phyloP scores from a whole-genome alignment of 345 rosid species.

The Moricandia arvensis region DNA sequence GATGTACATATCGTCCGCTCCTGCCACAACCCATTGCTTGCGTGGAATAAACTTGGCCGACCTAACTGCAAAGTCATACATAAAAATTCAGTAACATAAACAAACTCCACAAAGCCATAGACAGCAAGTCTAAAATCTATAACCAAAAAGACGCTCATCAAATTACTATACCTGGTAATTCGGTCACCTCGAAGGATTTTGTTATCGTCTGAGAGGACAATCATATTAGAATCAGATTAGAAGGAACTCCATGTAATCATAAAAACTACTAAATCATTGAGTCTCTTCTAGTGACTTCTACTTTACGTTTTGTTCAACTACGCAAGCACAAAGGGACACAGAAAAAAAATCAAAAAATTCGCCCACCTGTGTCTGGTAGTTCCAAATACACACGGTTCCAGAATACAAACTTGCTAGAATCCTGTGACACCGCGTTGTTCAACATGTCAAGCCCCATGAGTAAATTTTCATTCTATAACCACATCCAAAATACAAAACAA shows the following conservation, averaged over 20 bases:
- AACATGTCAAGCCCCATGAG: neutral
- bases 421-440: slow-evolving; percentile 38
- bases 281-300: neutral
- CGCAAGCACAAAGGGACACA: neutral
- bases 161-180: slow-evolving; percentile 21
- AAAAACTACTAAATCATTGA: neutral
- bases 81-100: no score
- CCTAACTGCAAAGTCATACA: no score
- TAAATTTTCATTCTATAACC: no score
- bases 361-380: slow-evolving; percentile 87
- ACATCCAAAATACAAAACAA: no score
- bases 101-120: no score
- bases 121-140: no score
- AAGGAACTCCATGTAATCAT: neutral
- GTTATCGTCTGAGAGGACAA: slow-evolving; percentile 38
- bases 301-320: no score
- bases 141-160: no score
- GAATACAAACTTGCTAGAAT: slow-evolving; percentile 64
- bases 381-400: slow-evolving; percentile 72
- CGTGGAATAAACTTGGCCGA: no score
- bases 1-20: no score
- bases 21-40: no score
- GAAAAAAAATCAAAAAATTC: neutral
- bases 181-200: slow-evolving; percentile 89
- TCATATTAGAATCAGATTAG: no score